Conservation (phyloP, 106 monocot species). For the Phalaenopsis equestris region DNA sequence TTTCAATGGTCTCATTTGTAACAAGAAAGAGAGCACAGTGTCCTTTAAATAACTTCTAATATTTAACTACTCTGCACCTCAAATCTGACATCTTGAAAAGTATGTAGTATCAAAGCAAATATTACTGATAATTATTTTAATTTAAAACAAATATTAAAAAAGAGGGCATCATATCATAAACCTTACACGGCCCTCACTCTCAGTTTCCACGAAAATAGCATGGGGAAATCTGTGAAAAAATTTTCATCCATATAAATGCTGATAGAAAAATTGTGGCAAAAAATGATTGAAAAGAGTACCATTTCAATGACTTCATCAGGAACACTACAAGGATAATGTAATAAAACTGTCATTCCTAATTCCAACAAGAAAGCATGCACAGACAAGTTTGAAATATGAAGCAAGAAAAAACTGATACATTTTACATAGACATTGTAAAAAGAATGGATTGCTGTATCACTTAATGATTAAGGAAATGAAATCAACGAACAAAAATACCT, state of each 20-base stretch:
- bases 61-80: background rate
- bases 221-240: background rate
- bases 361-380: background rate
- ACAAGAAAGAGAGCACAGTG: background rate
- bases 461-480: background rate
- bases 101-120: background rate
- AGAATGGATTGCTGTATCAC: background rate
- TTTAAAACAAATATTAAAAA: too few relatives aligned
- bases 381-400: background rate
- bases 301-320: background rate
- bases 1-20: background rate
- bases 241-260: background rate
- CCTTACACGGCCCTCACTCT: too few relatives aligned
- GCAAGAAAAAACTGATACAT: background rate
- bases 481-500: slow-evolving; percentile 33
- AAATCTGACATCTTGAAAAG: background rate
- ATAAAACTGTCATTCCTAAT: background rate
- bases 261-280: background rate
- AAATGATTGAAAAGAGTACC: background rate
- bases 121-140: too few relatives aligned
- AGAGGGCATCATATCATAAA: too few relatives aligned
- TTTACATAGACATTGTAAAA: background rate
- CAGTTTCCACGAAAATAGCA: background rate
- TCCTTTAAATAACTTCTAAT: background rate
- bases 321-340: background rate